These are phyloP conservation scores for Cryptococcus sp. DNA, from an alignment of 1,284 basidiomycete species.

Conservation along the genomic window DNA sequence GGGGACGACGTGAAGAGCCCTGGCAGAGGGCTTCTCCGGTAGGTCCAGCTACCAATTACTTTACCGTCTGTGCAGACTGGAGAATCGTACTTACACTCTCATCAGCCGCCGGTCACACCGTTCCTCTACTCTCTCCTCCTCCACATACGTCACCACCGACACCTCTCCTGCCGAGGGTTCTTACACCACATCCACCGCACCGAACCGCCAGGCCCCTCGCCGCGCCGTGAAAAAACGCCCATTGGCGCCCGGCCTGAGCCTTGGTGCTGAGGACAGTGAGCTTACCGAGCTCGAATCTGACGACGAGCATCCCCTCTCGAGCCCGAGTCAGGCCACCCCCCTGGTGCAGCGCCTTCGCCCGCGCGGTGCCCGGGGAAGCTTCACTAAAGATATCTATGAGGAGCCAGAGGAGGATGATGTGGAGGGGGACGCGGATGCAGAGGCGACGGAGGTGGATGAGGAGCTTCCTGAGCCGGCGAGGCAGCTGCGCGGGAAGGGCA, in stretches of 20 bases:
- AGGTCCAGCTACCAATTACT: slow-evolving; percentile 10
- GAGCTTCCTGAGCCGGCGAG: slow-evolving; percentile 4
- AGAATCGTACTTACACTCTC: background rate
- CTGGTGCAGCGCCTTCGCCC: slow-evolving; percentile 51
- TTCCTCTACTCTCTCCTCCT: slow-evolving; percentile 37
- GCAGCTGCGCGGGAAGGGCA: slow-evolving; percentile 6
- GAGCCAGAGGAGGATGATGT: slow-evolving; percentile 51
- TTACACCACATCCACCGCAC: too few relatives aligned
- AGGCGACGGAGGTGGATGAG: slow-evolving; percentile 15
- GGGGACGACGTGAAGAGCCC: slow-evolving; percentile 39
- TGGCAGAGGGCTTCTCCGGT: slow-evolving; percentile 19
- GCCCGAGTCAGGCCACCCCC: slow-evolving; percentile 53
- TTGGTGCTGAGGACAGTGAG: background rate
- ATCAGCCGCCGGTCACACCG: slow-evolving; percentile 15
- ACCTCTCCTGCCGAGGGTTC: too few relatives aligned
- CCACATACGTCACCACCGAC: slow-evolving; percentile 32
- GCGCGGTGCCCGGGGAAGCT: slow-evolving; percentile 17
- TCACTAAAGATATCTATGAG: slow-evolving; percentile 26
- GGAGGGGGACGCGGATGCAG: slow-evolving; percentile 41
- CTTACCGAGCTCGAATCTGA: slow-evolving; percentile 13
- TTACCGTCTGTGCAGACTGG: too few relatives aligned
- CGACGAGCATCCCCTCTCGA: slow-evolving; percentile 42
- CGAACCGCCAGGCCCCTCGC: background rate
- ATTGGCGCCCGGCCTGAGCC: background rate
- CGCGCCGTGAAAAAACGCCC: background rate